phyloP scores from a whole-genome alignment of 2,329 filamentous ascomycete genomes.

The Scedosporium boydii region DNA sequence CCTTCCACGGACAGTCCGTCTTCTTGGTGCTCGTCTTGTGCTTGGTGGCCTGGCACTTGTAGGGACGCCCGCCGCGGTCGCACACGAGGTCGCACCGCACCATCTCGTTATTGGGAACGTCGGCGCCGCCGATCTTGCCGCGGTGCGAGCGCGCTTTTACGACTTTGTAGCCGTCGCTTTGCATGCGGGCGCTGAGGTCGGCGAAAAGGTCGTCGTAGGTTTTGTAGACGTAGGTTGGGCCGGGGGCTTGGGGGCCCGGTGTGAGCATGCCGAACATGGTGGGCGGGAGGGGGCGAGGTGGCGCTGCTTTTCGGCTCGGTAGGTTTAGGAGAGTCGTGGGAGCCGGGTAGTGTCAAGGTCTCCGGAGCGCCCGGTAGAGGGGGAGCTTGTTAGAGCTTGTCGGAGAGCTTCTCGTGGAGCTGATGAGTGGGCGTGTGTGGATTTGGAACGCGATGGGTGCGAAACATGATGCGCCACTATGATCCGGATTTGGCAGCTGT shows the following conservation, averaged over 20 bases:
- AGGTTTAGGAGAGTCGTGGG: not conserved
- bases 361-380: not conserved
- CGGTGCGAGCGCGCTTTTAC: slow-evolving; percentile 34
- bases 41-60: slow-evolving; percentile 33
- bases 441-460: slow-evolving; percentile 7
- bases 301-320: not conserved
- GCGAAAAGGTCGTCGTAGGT: slow-evolving; percentile 32
- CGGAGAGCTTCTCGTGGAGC: not conserved
- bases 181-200: slow-evolving; percentile 29
- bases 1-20: slow-evolving; percentile 35
- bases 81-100: slow-evolving; percentile 35
- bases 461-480: not conserved
- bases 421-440: not conserved
- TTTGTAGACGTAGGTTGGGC: slow-evolving; percentile 21
- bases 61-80: slow-evolving; percentile 32
- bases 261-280: slow-evolving; percentile 35
- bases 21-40: slow-evolving; percentile 36
- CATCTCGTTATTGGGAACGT: slow-evolving; percentile 31
- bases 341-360: not conserved
- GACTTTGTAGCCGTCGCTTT: slow-evolving; percentile 35
- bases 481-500: not conserved
- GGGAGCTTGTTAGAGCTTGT: not conserved
- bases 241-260: slow-evolving; percentile 25
- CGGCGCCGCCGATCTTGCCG: slow-evolving; percentile 28
- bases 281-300: slow-evolving; percentile 7